Base-by-base conservation (phyloP, 306 rosid species). In the Rosa persica region DNA sequence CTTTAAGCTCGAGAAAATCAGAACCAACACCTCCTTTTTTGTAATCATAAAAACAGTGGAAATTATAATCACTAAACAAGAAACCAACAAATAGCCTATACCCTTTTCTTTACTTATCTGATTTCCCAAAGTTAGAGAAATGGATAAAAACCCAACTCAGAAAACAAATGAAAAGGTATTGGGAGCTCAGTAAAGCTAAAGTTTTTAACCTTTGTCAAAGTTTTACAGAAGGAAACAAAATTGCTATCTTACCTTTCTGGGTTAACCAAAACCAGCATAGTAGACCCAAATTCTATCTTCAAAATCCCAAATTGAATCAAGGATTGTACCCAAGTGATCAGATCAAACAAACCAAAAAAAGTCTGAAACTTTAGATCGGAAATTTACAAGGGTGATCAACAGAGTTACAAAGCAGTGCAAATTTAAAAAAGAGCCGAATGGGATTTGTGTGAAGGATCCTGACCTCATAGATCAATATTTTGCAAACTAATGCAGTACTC, bases 361-460 rank as follows among this genome's bases (percentile, higher is more conserved):
- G 46, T 5, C 49, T 71, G 77, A 81, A 78, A 71, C 22, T 38
- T 38, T 46, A 40, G 82, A 82, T 82, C 64, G 57, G 81, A 77
- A 80, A 78, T 64, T 60, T 78, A 70, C 74, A 70, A 73, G 72
- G 75, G 47, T 39, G 77, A 80, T 70, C 76, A 19, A 62, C 17
- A 20, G 73, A 30, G 67, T 55, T n/a, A 55, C 27, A 55, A 8
- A 68, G 77, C 54, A 74, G 44, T n/a, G 69, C 13, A 70, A 67
- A 87, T n/a, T 65, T 51, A 80, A 81, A 78, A 52, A 79, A 78
- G 54, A 83, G 61, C 57, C 67, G 74, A 70, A 76, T 78, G 85
- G 82, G 81, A 68, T 68, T 67, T 79, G 66, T 62, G 81, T 23
- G 85, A 82, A 81, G 42, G 73, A 86, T n/a, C n/a, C n/a, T n/a